Percentiles rank a stretch among this genome's conserved stretches.
Evolutionary conservation across 371 early-diverging fungal species (phyloP).

Genomic region (Dinochytrium kinnereticum): DNA sequence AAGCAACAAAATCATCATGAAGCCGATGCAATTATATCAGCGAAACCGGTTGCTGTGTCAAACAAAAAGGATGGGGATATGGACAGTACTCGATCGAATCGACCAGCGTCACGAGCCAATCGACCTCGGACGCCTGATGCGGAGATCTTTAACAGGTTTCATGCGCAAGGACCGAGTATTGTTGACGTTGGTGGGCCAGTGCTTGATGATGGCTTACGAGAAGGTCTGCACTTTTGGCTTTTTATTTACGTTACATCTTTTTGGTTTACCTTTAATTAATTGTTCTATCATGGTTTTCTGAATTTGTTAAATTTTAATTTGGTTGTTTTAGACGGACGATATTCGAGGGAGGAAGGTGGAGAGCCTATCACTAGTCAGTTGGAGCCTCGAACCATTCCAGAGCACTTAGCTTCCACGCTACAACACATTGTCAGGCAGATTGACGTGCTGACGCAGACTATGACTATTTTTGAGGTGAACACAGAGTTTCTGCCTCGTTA

Average conservation of each 20-base stretch:
- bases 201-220: constrained; percentile 16
- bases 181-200: constrained; percentile 45
- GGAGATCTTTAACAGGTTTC: neutral
- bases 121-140: neutral
- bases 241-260: no score
- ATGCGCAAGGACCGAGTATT: constrained; percentile 32
- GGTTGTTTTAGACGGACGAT: neutral
- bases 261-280: no score
- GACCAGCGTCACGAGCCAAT: neutral
- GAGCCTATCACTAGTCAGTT: constrained; percentile 30
- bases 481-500: no score
- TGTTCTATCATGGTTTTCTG: no score
- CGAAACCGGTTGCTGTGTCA: neutral
- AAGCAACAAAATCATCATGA: neutral
- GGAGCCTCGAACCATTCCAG: constrained; percentile 43
- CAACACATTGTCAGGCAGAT: constrained; percentile 53
- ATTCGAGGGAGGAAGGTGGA: neutral
- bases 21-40: neutral
- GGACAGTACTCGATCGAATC: neutral
- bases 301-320: neutral
- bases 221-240: constrained; percentile 22
- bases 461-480: constrained; percentile 56
- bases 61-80: neutral
- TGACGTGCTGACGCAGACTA: constrained; percentile 58
- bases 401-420: constrained; percentile 46